Conservation (phyloP, 1,284 basidiomycete species). For the Waitea zeae region DNA sequence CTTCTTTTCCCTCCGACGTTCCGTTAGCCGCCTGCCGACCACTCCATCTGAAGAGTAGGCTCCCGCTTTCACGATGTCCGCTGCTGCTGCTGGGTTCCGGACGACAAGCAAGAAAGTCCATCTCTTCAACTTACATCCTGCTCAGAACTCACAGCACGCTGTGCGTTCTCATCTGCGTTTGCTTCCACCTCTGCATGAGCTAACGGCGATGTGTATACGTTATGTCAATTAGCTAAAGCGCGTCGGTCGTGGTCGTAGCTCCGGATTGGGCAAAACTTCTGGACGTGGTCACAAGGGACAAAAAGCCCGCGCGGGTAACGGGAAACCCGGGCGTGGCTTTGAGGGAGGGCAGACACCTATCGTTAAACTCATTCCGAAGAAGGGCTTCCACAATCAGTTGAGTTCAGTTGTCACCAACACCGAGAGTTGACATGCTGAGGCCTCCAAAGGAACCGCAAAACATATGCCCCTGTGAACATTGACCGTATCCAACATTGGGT, state of each 20-base stretch:
- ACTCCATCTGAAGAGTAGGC: no score
- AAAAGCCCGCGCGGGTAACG: conserved; percentile 82
- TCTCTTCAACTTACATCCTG: conserved; percentile 47
- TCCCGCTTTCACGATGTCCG: background rate
- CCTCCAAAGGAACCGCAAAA: conserved; percentile 41
- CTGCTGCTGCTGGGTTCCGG: conserved; percentile 8
- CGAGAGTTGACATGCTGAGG: conserved; percentile 2
- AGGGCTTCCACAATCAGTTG: conserved; percentile 86
- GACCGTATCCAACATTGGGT: conserved; percentile 87
- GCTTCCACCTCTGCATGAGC: conserved; percentile 3
- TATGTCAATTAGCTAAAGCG: conserved; percentile 61
- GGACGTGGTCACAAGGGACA: conserved; percentile 94
- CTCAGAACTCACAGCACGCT: conserved; percentile 41
- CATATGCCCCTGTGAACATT: conserved; percentile 74
- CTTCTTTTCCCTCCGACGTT: no score
- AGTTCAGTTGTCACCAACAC: conserved; percentile 15
- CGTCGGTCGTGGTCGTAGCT: conserved; percentile 84
- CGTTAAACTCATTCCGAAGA: conserved; percentile 84
- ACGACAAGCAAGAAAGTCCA: conserved; percentile 9
- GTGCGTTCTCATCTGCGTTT: conserved; percentile 18
- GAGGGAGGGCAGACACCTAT: conserved; percentile 96
- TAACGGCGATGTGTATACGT: conserved; percentile 1
- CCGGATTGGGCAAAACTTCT: conserved; percentile 81
- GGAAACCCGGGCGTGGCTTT: conserved; percentile 73
- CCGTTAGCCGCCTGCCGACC: no score